These are phyloP conservation scores for Blastosporella zonata DNA, from an alignment of 1,284 basidiomycete species.

Conservation along the genomic window DNA sequence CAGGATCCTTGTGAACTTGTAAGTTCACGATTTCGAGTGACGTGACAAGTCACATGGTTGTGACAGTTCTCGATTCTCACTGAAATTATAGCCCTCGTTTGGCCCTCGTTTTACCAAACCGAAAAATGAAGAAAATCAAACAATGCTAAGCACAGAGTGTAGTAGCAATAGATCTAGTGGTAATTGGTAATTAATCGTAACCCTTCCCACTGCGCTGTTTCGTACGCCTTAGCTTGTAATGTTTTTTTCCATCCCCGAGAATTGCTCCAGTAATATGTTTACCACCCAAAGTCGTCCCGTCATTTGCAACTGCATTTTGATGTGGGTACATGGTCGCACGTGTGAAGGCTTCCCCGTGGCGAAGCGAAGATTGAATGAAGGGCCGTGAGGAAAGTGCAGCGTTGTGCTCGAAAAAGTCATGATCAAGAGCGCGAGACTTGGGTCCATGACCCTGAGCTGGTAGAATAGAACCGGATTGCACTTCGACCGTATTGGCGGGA, in stretches of 20 bases:
- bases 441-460: conserved; percentile 37
- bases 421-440: conserved; percentile 74
- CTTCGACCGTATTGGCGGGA: conserved; percentile 26
- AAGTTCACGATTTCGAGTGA: too few relatives aligned
- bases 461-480: conserved; percentile 21
- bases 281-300: conserved; percentile 62
- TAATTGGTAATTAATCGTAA: conserved; percentile 68
- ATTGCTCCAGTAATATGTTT: conserved; percentile 48
- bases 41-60: too few relatives aligned
- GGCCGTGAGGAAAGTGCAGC: conserved; percentile 53
- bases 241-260: conserved; percentile 67
- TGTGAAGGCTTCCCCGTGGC: conserved; percentile 59
- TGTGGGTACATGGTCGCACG: conserved; percentile 73
- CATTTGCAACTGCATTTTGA: conserved; percentile 74
- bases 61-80: too few relatives aligned
- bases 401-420: conserved; percentile 76
- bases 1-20: too few relatives aligned
- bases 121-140: too few relatives aligned
- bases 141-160: too few relatives aligned
- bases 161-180: too few relatives aligned
- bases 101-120: too few relatives aligned
- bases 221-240: conserved; percentile 80
- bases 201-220: conserved; percentile 91
- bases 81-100: too few relatives aligned
- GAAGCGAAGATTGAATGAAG: conserved; percentile 61